These are phyloP conservation scores for Aspergillus caelatus DNA, from an alignment of 2,329 filamentous ascomycete genomes.

Conservation along the genomic window DNA sequence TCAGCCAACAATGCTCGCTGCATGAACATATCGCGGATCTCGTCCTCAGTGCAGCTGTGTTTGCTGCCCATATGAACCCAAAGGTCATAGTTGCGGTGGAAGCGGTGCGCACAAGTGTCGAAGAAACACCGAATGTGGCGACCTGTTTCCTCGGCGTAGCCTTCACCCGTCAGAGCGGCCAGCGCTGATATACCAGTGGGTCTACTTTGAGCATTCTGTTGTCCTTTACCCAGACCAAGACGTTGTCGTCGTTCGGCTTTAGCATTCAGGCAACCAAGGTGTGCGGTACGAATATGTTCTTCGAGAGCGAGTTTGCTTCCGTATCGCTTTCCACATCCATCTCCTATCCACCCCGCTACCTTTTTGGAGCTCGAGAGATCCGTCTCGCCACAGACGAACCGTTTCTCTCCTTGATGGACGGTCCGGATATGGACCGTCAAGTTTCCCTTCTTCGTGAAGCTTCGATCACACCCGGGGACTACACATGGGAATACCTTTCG, in stretches of 20 bases:
- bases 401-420: conserved; percentile 71
- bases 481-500: conserved; percentile 69
- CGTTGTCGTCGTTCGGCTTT: conserved; percentile 43
- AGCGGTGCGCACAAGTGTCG: conserved; percentile 55
- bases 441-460: conserved; percentile 83
- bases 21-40: conserved; percentile 45
- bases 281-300: conserved; percentile 81
- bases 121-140: conserved; percentile 57
- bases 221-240: conserved; percentile 27
- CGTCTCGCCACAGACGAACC: conserved; percentile 76
- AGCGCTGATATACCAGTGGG: conserved; percentile 37
- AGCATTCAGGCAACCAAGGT: conserved; percentile 64
- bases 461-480: conserved; percentile 69
- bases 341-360: conserved; percentile 65
- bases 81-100: conserved; percentile 61
- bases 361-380: conserved; percentile 62
- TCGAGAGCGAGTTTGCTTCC: conserved; percentile 77
- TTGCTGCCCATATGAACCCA: conserved; percentile 57
- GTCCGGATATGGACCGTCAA: conserved; percentile 76
- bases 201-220: conserved; percentile 20
- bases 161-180: conserved; percentile 58
- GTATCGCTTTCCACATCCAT: conserved; percentile 75
- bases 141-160: conserved; percentile 55
- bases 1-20: conserved; percentile 42
- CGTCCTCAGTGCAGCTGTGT: conserved; percentile 42